Evolutionary conservation across 345 rosid genomes (phyloP).

Genomic region (Laguncularia racemosa): DNA sequence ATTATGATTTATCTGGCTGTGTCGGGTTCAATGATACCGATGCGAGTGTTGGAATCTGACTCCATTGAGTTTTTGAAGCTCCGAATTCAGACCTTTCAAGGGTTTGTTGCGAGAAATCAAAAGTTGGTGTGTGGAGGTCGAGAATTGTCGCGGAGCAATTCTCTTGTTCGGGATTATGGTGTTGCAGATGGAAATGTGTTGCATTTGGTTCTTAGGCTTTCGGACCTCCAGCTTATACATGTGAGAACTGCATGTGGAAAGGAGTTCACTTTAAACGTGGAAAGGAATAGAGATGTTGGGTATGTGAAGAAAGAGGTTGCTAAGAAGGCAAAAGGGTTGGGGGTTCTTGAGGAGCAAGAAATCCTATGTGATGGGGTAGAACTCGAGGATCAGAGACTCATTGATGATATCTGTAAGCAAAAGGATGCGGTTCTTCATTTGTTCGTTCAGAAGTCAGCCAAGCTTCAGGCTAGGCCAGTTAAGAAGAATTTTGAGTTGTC

Average conservation of each 20-base stretch:
- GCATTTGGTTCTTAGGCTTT: constrained; percentile 58
- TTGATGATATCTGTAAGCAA: constrained; percentile 40
- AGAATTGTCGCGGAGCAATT: constrained; percentile 50
- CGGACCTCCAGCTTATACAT: constrained; percentile 52
- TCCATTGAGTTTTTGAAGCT: constrained; percentile 62
- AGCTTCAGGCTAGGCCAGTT: constrained; percentile 45
- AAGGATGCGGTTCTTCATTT: constrained; percentile 50
- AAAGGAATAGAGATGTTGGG: constrained; percentile 54
- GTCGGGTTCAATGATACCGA: constrained; percentile 38
- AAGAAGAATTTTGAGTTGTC: constrained; percentile 54
- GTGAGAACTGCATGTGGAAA: constrained; percentile 45
- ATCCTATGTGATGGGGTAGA: constrained; percentile 53
- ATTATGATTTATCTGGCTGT: constrained; percentile 40
- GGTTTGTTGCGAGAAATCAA: constrained; percentile 66
- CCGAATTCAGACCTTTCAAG: constrained; percentile 48
- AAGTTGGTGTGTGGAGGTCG: constrained; percentile 61
- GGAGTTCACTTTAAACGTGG: constrained; percentile 40
- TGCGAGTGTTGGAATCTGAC: constrained; percentile 53
- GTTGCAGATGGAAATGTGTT: constrained; percentile 56
- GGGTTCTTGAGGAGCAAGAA: constrained; percentile 50
- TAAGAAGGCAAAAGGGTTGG: constrained; percentile 36
- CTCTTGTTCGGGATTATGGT: constrained; percentile 60
- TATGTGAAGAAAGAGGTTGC: constrained; percentile 60
- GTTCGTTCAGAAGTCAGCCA: constrained; percentile 43
- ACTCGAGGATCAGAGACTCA: constrained; percentile 55